A percentile compares a stretch with the other conserved stretches of the same genome.
Evolutionary conservation across 2,329 filamentous ascomycete species (phyloP).

Genomic region (Xylariaceae sp.): DNA sequence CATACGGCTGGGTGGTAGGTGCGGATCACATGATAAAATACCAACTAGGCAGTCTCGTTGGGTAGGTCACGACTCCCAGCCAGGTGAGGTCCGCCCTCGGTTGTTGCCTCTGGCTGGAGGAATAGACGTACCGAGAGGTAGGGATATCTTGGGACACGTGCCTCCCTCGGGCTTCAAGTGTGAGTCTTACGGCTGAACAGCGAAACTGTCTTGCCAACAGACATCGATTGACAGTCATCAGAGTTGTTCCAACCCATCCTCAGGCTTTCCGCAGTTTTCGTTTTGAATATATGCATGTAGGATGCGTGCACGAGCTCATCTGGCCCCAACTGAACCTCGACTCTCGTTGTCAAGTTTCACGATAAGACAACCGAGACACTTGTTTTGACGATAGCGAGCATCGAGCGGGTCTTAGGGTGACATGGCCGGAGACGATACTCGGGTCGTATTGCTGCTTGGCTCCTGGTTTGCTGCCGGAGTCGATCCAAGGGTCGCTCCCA

Average conservation of each 20-base stretch:
- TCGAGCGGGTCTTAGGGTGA: not conserved
- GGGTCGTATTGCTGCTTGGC: not conserved
- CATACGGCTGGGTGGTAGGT: too few species aligned
- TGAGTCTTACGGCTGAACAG: constrained; percentile 6
- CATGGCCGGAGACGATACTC: not conserved
- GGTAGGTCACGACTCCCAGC: too few species aligned
- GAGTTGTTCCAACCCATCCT: not conserved
- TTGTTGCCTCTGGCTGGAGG: not conserved
- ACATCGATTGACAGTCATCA: not conserved
- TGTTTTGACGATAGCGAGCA: not conserved
- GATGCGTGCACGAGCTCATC: not conserved
- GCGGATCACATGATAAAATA: too few species aligned
- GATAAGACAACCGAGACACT: not conserved
- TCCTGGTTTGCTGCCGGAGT: not conserved
- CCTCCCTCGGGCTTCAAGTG: not conserved
- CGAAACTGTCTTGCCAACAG: not conserved
- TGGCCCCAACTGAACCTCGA: not conserved
- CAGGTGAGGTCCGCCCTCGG: not conserved
- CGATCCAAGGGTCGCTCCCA: not conserved
- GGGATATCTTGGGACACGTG: not conserved
- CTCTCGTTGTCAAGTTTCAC: constrained; percentile 4
- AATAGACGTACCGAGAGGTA: not conserved
- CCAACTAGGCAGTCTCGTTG: too few species aligned
- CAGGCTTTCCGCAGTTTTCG: not conserved
- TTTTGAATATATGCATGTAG: not conserved